Conservation (phyloP, 441 rosid species). For the Populus hybrid region DNA sequence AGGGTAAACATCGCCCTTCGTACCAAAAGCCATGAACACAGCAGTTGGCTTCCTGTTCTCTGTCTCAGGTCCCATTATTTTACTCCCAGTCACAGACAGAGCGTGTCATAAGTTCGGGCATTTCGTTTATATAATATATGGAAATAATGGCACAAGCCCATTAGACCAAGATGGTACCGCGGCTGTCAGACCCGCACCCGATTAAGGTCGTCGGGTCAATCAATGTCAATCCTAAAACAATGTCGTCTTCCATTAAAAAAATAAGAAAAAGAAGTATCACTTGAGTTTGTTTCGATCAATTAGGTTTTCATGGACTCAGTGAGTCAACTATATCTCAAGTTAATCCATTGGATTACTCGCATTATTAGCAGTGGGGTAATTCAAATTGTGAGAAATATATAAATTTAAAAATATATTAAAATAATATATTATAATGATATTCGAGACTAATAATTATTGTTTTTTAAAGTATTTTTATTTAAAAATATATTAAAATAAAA, state of each 20-base stretch:
- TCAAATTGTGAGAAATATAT: too few relatives aligned
- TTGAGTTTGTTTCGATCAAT: too few relatives aligned
- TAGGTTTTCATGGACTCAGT: too few relatives aligned
- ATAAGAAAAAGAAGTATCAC: too few relatives aligned
- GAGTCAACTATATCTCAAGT: too few relatives aligned
- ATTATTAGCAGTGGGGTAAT: too few relatives aligned
- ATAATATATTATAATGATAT: too few relatives aligned
- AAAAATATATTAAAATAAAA: too few relatives aligned
- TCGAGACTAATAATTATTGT: too few relatives aligned
- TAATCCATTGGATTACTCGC: too few relatives aligned
- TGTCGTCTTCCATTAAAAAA: neutral
- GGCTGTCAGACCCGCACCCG: neutral
- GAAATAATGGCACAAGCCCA: neutral
- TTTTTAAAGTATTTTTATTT: too few relatives aligned
- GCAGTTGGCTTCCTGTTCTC: slow-evolving; percentile 47
- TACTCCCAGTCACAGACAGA: neutral
- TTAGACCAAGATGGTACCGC: neutral
- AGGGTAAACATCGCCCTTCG: slow-evolving; percentile 83
- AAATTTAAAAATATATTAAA: too few relatives aligned
- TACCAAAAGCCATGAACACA: slow-evolving; percentile 88
- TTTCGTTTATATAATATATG: neutral
- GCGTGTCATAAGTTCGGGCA: neutral
- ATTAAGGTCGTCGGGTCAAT: neutral
- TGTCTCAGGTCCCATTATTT: slow-evolving; percentile 15
- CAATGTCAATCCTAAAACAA: neutral